A percentile compares a stretch with the other conserved stretches of the same genome.
Evolutionary conservation across 768 basidiomycete genomes (phyloP).

Genomic region (Pholiota molesta): DNA sequence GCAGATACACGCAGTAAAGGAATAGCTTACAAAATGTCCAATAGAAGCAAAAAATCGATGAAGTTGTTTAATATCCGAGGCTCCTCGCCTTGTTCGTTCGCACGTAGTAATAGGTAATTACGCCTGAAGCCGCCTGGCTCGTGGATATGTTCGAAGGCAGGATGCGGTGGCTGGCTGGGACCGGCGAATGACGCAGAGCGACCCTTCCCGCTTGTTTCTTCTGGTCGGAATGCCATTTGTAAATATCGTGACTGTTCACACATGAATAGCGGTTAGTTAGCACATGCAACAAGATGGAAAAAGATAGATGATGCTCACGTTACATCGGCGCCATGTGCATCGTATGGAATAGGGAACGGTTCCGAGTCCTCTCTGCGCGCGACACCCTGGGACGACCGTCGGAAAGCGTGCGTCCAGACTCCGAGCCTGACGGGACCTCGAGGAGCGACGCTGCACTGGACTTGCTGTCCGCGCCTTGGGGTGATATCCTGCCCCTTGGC

Average conservation of each 20-base stretch:
- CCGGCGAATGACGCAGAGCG: constrained; percentile 76
- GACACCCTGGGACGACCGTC: constrained; percentile 25
- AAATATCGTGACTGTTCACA: constrained; percentile 75
- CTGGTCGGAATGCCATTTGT: constrained; percentile 90
- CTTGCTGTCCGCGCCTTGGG: constrained; percentile 17
- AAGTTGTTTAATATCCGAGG: constrained; percentile 79
- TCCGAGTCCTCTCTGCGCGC: constrained; percentile 56
- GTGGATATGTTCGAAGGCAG: constrained; percentile 90
- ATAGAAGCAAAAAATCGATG: constrained; percentile 92
- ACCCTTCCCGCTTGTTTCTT: constrained; percentile 60
- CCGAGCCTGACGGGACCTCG: constrained; percentile 27
- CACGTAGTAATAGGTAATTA: constrained; percentile 79
- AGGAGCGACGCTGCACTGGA: constrained; percentile 30
- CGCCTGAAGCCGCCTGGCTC: constrained; percentile 95
- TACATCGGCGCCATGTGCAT: constrained; percentile 87
- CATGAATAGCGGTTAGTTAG: constrained; percentile 15
- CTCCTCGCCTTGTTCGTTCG: constrained; percentile 68
- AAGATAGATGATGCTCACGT: constrained; percentile 64
- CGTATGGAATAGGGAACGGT: constrained; percentile 85
- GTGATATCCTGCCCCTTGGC: constrained; percentile 51
- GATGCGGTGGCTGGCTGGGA: constrained; percentile 57
- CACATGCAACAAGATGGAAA: constrained; percentile 4
- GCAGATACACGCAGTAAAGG: neutral
- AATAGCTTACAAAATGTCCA: constrained; percentile 89
- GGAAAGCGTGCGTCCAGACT: constrained; percentile 24